Conservation (phyloP, 805 yeast species). For the Yamadazyma olivae region DNA sequence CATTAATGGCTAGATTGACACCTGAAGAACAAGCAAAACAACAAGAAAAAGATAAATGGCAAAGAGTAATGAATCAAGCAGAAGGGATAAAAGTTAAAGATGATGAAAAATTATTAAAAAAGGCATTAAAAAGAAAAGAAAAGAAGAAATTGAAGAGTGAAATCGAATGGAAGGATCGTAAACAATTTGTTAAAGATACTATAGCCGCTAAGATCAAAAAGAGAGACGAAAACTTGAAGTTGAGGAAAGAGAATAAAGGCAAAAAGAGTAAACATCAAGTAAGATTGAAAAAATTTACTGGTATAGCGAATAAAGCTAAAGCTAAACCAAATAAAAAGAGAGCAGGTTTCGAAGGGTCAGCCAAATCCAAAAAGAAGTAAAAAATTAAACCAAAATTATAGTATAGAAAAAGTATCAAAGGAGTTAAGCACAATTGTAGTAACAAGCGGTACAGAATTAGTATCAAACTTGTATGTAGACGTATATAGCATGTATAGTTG, state of each 20-base stretch:
- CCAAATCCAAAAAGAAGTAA: slow-evolving; percentile 34
- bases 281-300: slow-evolving; percentile 65
- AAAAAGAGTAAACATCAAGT: slow-evolving; percentile 71
- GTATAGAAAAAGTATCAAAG: too few species aligned
- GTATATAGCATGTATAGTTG: too few species aligned
- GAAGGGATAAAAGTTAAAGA: slow-evolving; percentile 88
- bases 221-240: slow-evolving; percentile 86
- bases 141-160: slow-evolving; percentile 82
- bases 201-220: slow-evolving; percentile 75
- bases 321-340: slow-evolving; percentile 35
- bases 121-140: slow-evolving; percentile 81
- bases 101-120: slow-evolving; percentile 83
- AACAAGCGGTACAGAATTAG: too few species aligned
- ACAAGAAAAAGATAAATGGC: slow-evolving; percentile 81
- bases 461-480: too few species aligned
- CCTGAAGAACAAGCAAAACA: slow-evolving; percentile 57
- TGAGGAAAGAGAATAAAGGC: slow-evolving; percentile 83
- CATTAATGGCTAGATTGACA: slow-evolving; percentile 56
- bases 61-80: slow-evolving; percentile 74
- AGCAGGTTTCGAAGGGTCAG: slow-evolving; percentile 92
- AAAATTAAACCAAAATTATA: too few species aligned
- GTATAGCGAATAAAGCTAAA: slow-evolving; percentile 42
- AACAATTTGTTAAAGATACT: slow-evolving; percentile 71
- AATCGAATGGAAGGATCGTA: slow-evolving; percentile 89
- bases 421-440: too few species aligned